These are phyloP conservation scores for Cylindrotheca closterium DNA, from an alignment of 108 stramenopile genomes.

Conservation along the genomic window DNA sequence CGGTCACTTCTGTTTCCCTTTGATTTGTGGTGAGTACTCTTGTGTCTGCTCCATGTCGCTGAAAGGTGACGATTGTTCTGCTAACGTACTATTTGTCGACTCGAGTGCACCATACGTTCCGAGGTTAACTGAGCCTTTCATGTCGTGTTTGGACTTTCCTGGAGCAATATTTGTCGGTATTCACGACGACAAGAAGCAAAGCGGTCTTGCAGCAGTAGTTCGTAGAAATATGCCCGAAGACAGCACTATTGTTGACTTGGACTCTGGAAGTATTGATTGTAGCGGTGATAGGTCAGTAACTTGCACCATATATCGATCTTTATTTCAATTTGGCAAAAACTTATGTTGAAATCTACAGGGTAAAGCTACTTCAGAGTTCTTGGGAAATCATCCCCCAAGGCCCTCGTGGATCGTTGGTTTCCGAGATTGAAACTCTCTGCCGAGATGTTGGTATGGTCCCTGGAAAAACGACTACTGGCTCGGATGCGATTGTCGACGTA, in stretches of 20 bases:
- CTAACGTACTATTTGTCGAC: no score
- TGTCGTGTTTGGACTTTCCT: slow-evolving; percentile 81
- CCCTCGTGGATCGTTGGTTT: slow-evolving; percentile 63
- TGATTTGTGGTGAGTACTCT: slow-evolving; percentile 2
- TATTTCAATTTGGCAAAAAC: not conserved
- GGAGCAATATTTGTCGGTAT: slow-evolving; percentile 88
- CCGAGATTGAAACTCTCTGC: slow-evolving; percentile 81
- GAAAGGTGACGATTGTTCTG: no score
- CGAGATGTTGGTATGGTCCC: slow-evolving; percentile 76
- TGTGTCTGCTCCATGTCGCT: not conserved
- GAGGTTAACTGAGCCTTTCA: slow-evolving; percentile 79
- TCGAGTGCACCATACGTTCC: slow-evolving; percentile 87
- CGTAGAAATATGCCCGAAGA: slow-evolving; percentile 73
- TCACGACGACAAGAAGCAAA: slow-evolving; percentile 64
- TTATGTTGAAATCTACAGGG: not conserved
- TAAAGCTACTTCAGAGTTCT: slow-evolving; percentile 57
- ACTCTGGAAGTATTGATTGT: slow-evolving; percentile 71
- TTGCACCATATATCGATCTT: not conserved
- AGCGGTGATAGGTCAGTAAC: slow-evolving; percentile 39
- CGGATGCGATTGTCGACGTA: slow-evolving; percentile 51
- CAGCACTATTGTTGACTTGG: slow-evolving; percentile 80
- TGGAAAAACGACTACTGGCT: slow-evolving; percentile 82
- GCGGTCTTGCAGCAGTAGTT: slow-evolving; percentile 70
- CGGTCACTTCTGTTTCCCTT: slow-evolving; percentile 84
- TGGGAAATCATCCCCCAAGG: slow-evolving; percentile 76